Evolutionary conservation across 2,329 filamentous ascomycete genomes (phyloP).

Genomic region (Diaporthe vexans): DNA sequence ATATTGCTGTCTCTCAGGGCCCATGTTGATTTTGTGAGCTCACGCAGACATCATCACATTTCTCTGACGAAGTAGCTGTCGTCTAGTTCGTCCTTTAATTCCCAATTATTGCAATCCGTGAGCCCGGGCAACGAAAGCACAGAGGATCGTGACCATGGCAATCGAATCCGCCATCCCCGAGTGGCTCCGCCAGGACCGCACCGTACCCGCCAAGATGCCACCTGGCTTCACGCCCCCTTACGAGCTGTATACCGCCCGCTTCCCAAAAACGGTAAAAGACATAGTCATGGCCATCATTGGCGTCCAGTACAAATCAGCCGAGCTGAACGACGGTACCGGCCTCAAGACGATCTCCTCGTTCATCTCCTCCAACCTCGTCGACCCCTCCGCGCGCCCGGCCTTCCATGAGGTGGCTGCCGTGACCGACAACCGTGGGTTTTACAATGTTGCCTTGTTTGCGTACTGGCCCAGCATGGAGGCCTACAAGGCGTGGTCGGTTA

Average conservation of each 20-base stretch:
- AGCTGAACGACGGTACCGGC: conserved; percentile 8
- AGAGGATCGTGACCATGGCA: not conserved
- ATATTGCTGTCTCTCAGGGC: not conserved
- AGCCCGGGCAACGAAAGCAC: too few species aligned
- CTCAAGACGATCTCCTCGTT: conserved; percentile 3
- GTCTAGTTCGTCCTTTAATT: not conserved
- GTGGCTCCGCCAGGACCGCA: not conserved
- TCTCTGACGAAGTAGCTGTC: not conserved
- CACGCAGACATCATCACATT: not conserved
- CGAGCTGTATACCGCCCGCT: not conserved
- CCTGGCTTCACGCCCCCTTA: conserved; percentile 1
- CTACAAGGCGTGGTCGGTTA: conserved; percentile 50
- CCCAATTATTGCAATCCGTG: too few species aligned
- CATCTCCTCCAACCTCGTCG: not conserved
- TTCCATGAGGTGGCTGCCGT: conserved; percentile 53
- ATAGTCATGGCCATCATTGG: conserved; percentile 12
- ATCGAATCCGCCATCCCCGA: not conserved
- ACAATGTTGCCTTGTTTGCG: conserved; percentile 54
- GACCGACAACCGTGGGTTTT: conserved; percentile 49
- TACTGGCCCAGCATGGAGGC: conserved; percentile 53
- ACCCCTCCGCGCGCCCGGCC: not conserved
- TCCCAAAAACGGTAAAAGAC: not conserved
- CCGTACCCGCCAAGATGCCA: not conserved
- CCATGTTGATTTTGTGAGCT: not conserved
- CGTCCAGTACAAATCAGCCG: conserved; percentile 1